Evolutionary conservation across 2,329 filamentous ascomycete species (phyloP), one percentile per base, ranked within the genome.

Genomic region (Biscogniauxia mediterranea): DNA sequence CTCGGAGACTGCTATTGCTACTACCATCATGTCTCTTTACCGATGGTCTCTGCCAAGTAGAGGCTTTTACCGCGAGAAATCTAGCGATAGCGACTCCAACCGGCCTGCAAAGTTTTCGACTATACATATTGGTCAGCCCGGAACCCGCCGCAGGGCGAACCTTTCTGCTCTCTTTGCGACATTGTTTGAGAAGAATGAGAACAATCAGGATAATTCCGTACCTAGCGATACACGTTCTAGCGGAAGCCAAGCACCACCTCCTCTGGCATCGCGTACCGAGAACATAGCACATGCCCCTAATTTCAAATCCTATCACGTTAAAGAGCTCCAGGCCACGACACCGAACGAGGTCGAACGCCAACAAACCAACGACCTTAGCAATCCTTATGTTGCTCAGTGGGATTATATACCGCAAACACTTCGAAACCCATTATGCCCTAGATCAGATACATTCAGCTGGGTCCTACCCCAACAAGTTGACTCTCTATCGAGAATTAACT

Each of bases 1-100:
- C 11, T 46, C 17, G 15, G 17, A 3, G 11, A 17, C 13, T 46
- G 11, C 38, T 46, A 32, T 13, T 32, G 28, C 11, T 32, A 8
- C 11, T 13, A 11, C 21, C 54, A 49, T 7, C 52, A 67, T 67
- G 65, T 66, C 63, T 20, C 54, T 64, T 4, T 28, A 64, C 50
- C 54, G 64, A 19, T 66, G 60, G 65, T 67, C 65, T 5, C 54
- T 67, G 15, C 65, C 65, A 20, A 67, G 42, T 32, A 63, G 56
- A 26, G 63, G 25, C 46, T 61, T 61, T 13, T 20, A 38, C 51
- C 57, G 57, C 25, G 56, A 64, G 17, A 61, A 55, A 20, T 58
- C 54, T 17, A 32, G 52, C 32, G 56, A 62, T 23, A 57, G 15
- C 11, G 58, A 57, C 23, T 21, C 53, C 52, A 52, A 52, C 7